Base-by-base conservation (phyloP, 805 yeast species). In the Ogataea dorogensis region DNA sequence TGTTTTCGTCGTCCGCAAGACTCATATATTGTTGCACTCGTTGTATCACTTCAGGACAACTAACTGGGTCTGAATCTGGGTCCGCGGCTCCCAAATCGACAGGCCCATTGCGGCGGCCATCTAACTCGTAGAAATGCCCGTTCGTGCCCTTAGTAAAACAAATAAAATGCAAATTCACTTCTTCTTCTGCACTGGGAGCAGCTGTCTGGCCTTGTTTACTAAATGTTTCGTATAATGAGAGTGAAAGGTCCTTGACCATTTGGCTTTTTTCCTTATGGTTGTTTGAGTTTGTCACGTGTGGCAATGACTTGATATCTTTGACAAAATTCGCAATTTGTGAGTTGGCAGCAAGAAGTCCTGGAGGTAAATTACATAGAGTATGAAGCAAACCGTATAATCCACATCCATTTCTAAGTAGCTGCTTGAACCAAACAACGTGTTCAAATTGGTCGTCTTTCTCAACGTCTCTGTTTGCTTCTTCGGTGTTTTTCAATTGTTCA, bases 381-480 rank as follows among this genome's bases (percentile, higher is more conserved):
- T 91, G 97, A 15, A 91, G 63, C 29, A 93, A 58, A 0, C 96
- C 98, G 60, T 84, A 86, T 20, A 94, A 71, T 5, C 98, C 98
- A 64, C 98, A 91, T 0, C 95, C 94, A 56, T 91, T 91, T 44
- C 75, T 76, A 12, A 93, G 76, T 1, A 88, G 79, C 53, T 91
- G 98, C 47, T 77, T 78, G 50, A 80, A 77, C 97, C 98, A 93
- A n/a, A 71, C 46, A 11, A 79, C 65, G 8, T 59, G 51, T 5
- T 50, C 63, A 5, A 54, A 45, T 14, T 49, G 38, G 31, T 66
- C 67, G 28, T 60, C 58, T 9, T 51, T 35, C n/a, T 40, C 40
- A 4, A 30, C 6, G 11, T 33, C 49, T 5, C 56, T 46, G 5
- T 27, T 12, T 4, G 26, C 40, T 23, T 35, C 53, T 33, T 45